phyloP scores from a whole-genome alignment of 2,329 filamentous ascomycete genomes.

The Neurospora sp. region DNA sequence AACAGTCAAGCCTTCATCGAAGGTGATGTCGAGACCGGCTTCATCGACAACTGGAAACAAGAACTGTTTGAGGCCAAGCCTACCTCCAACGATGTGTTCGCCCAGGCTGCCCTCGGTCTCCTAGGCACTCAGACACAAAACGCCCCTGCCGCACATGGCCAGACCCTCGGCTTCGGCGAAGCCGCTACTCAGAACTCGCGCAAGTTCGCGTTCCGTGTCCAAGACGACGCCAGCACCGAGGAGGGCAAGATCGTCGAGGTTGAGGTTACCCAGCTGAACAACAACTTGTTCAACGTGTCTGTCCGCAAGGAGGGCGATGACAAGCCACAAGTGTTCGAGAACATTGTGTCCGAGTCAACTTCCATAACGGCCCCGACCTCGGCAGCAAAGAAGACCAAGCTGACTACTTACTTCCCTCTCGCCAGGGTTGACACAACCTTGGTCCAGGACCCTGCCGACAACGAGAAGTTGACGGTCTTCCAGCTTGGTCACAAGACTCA shows the following conservation, averaged over 20 bases:
- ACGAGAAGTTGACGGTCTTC: conserved; percentile 65
- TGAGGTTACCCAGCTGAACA: conserved; percentile 36
- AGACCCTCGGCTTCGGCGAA: conserved; percentile 45
- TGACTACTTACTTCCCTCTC: conserved; percentile 72
- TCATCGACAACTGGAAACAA: conserved; percentile 78
- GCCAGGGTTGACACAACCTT: conserved; percentile 73
- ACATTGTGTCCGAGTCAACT: conserved; percentile 32
- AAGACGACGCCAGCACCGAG: conserved; percentile 39
- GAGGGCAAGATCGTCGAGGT: conserved; percentile 52
- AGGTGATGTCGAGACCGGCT: conserved; percentile 89
- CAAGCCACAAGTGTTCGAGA: conserved; percentile 29
- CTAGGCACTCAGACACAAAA: conserved; percentile 36
- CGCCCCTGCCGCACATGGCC: conserved; percentile 32
- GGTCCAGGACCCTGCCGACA: conserved; percentile 42
- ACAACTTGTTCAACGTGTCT: conserved; percentile 35
- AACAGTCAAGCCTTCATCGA: conserved; percentile 70
- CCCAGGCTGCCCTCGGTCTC: conserved; percentile 76
- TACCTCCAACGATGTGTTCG: conserved; percentile 63
- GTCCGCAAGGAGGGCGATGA: conserved; percentile 33
- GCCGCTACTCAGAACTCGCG: conserved; percentile 30
- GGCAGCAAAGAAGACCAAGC: conserved; percentile 23
- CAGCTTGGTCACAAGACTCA: conserved; percentile 54
- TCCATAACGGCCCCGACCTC: conserved; percentile 13
- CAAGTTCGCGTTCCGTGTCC: conserved; percentile 40
- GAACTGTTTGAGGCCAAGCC: conserved; percentile 61